A percentile compares a stretch with the other conserved stretches of the same genome.
Evolutionary conservation across 1,284 basidiomycete species (phyloP).

Genomic region (Sphaerobolus stellatus): DNA sequence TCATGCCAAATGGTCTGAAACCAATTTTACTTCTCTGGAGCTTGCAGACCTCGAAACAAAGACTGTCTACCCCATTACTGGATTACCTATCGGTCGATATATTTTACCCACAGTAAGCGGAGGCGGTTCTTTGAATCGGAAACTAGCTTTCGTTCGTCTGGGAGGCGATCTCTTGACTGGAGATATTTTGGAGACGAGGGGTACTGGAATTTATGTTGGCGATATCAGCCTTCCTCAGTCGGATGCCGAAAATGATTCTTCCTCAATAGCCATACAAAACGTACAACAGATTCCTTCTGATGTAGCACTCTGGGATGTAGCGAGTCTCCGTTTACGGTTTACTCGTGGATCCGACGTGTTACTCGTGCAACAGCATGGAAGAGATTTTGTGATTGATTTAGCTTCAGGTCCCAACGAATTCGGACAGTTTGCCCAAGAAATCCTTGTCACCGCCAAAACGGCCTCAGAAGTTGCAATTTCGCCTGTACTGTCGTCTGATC

Average conservation of each 20-base stretch:
- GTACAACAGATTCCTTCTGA: conserved; percentile 46
- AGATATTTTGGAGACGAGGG: conserved; percentile 59
- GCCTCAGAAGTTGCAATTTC: conserved; percentile 55
- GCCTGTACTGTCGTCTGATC: not conserved
- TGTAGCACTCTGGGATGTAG: conserved; percentile 36
- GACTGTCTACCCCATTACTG: conserved; percentile 42
- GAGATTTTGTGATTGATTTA: conserved; percentile 57
- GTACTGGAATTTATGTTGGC: conserved; percentile 61
- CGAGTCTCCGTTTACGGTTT: conserved; percentile 47
- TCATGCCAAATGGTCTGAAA: conserved; percentile 68
- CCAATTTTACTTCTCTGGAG: conserved; percentile 61
- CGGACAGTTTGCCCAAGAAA: conserved; percentile 50
- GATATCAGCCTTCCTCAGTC: conserved; percentile 49
- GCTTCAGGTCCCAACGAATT: conserved; percentile 42
- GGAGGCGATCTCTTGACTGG: conserved; percentile 60
- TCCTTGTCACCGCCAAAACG: conserved; percentile 53
- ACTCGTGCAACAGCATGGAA: conserved; percentile 54
- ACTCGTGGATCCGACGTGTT: conserved; percentile 47
- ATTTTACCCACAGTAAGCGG: conserved; percentile 55
- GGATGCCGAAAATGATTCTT: conserved; percentile 14
- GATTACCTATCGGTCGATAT: conserved; percentile 63
- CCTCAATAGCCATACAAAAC: conserved; percentile 36
- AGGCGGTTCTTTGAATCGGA: conserved; percentile 41
- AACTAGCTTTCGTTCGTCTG: conserved; percentile 63
- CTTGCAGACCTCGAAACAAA: conserved; percentile 52